These are phyloP conservation scores for Ogataea nakhonphanomensis DNA, from an alignment of 805 yeast species.

Conservation along the genomic window DNA sequence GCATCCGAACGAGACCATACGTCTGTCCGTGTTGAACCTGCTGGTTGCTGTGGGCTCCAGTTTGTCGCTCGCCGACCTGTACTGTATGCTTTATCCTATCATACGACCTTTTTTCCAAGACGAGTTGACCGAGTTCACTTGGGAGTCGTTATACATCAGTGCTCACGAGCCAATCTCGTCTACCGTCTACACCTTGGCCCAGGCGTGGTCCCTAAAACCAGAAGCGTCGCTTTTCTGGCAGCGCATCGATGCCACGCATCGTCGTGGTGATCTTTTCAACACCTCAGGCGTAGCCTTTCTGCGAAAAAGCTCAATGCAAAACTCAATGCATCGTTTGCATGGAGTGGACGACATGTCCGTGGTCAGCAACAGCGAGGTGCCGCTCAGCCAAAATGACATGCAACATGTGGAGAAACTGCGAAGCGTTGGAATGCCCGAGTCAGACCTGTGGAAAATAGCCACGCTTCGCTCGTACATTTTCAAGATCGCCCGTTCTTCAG, in stretches of 20 bases:
- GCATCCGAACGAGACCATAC: slow-evolving; percentile 86
- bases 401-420: slow-evolving; percentile 70
- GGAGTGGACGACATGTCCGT: slow-evolving; percentile 33
- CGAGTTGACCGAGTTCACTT: slow-evolving; percentile 65
- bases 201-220: slow-evolving; percentile 69
- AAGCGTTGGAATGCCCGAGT: slow-evolving; percentile 67
- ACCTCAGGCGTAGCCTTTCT: slow-evolving; percentile 37
- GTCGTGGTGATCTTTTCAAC: slow-evolving; percentile 43
- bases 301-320: slow-evolving; percentile 21
- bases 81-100: slow-evolving; percentile 79
- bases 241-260: slow-evolving; percentile 34
- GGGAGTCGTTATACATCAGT: slow-evolving; percentile 65
- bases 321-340: slow-evolving; percentile 18
- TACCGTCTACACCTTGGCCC: slow-evolving; percentile 57
- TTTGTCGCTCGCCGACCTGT: slow-evolving; percentile 71
- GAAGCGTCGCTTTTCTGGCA: slow-evolving; percentile 81
- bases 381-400: slow-evolving; percentile 62
- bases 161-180: slow-evolving; percentile 65
- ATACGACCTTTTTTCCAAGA: slow-evolving; percentile 72
- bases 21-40: slow-evolving; percentile 63
- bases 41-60: slow-evolving; percentile 60
- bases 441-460: slow-evolving; percentile 80
- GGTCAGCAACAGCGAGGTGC: slow-evolving; percentile 42
- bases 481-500: slow-evolving; percentile 48
- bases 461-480: slow-evolving; percentile 64